Evolutionary conservation across 2,329 filamentous ascomycete species (phyloP).

Genomic region (Stemphylium lycopersici): DNA sequence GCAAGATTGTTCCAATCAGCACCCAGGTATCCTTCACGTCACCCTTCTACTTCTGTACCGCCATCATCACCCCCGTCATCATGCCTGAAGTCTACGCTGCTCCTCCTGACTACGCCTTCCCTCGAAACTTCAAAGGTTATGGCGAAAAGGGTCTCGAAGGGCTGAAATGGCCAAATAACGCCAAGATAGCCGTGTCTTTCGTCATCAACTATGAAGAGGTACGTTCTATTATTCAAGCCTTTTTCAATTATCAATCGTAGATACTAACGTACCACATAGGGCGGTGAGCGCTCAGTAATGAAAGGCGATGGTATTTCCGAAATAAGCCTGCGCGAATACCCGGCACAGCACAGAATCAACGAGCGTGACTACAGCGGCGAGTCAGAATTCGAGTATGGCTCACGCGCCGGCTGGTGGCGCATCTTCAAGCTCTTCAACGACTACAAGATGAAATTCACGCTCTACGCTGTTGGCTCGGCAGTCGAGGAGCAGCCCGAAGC

Average conservation of each 20-base stretch:
- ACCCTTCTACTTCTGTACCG: neutral
- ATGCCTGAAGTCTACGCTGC: constrained; percentile 38
- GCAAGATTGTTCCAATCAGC: neutral
- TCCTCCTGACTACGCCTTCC: constrained; percentile 35
- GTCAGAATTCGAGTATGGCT: constrained; percentile 60
- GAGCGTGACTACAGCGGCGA: constrained; percentile 57
- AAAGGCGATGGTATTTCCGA: constrained; percentile 43
- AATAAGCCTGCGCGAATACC: constrained; percentile 47
- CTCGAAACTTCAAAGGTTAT: constrained; percentile 53
- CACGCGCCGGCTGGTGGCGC: constrained; percentile 58
- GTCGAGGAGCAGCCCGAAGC: constrained; percentile 58
- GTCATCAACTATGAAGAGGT: constrained; percentile 34
- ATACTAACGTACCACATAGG: constrained; percentile 30
- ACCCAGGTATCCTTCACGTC: neutral
- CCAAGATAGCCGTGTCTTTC: constrained; percentile 48
- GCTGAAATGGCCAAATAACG: constrained; percentile 45
- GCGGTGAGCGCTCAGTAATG: constrained; percentile 39
- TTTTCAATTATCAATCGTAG: neutral
- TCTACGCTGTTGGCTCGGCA: constrained; percentile 59
- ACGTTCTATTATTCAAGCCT: neutral
- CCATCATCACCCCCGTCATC: neutral
- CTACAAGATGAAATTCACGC: constrained; percentile 57
- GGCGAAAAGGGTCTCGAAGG: constrained; percentile 48
- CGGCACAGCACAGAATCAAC: constrained; percentile 43
- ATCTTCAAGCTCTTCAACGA: constrained; percentile 58